A percentile compares a stretch with the other conserved stretches of the same genome.
phyloP scores from a whole-genome alignment of 768 basidiomycete genomes.

The Phanerochaete carnosa region DNA sequence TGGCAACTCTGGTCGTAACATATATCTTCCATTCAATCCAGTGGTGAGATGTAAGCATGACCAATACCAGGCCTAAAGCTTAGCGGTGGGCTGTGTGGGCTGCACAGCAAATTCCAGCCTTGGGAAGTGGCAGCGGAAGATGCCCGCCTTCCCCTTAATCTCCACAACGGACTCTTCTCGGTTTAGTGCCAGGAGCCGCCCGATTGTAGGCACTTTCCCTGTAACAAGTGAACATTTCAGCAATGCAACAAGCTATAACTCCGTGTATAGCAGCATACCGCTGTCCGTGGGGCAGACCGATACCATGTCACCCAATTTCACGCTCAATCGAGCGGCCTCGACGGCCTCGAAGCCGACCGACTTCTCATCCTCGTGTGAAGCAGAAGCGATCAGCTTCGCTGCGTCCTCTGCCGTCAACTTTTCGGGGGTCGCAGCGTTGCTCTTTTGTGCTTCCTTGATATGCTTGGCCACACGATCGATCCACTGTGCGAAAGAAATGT shows the following conservation, averaged over 20 bases:
- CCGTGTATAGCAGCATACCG: conserved; percentile 31
- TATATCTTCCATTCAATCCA: too few species aligned
- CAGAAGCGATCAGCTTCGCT: conserved; percentile 36
- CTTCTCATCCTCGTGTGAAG: conserved; percentile 34
- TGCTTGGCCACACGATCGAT: conserved; percentile 36
- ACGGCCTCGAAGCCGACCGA: conserved; percentile 42
- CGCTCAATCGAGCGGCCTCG: conserved; percentile 41
- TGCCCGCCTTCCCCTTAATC: conserved; percentile 35
- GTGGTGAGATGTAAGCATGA: too few species aligned
- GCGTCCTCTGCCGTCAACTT: conserved; percentile 40
- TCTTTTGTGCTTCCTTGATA: conserved; percentile 30
- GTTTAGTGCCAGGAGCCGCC: conserved; percentile 48
- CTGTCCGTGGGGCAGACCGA: conserved; percentile 45
- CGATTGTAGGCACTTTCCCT: conserved; percentile 40
- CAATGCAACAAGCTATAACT: neutral
- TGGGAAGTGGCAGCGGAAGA: conserved; percentile 52
- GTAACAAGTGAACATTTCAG: neutral
- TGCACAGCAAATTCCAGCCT: conserved; percentile 27
- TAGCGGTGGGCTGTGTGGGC: neutral
- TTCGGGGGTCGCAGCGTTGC: conserved; percentile 20
- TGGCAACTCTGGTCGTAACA: too few species aligned
- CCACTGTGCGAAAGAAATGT: conserved; percentile 37
- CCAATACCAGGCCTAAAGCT: conserved; percentile 9
- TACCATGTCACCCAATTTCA: conserved; percentile 37
- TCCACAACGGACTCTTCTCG: conserved; percentile 48